Base-by-base conservation (phyloP, 768 basidiomycete genomes). In the Trametes meyenii region DNA sequence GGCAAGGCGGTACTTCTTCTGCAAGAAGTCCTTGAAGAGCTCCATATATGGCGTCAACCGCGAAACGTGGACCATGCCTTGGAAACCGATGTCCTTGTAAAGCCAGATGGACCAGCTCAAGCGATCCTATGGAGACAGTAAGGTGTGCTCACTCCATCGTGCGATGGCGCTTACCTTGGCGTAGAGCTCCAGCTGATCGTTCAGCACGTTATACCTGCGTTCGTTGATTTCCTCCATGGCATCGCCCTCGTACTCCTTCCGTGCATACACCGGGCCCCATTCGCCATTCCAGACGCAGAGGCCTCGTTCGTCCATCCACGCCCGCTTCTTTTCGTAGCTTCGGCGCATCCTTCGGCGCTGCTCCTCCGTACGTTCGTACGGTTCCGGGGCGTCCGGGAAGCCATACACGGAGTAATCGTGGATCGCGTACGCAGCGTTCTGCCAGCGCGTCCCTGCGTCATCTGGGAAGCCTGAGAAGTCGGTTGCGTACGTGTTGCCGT, bases 81-180 rank as follows among this genome's bases (percentile, higher is more conserved):
- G 89, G 80, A 88, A 89, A 23, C 90, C 90, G 66, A 90, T 88
- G 68, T 90, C 88, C 69, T 90, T 94, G 82, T 90, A 94, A 16
- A 92, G 74, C 92, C 93, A 94, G 76, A 93, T 94, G 0, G 87
- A 86, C 90, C 90, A 93, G 71, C 84, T 85, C 63, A 88, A 71
- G 24, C 83, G 82, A 51, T 73, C 72, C 71, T 72, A 52, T 2
- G 7, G 3, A 19, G 19, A 6, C 21, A 29, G 13, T 39, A 3
- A 57, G 50, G 50, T 58, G 29, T 17, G 55, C 42, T 10, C 7
- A 50, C 33, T 40, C 26, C 35, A 3, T 14, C 16, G 19, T 19
- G 13, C 5, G 5, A 11, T 24, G 12, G 14, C 1, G 23, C 65
- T 36, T 42, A 84, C 86, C 75, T 86, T 70, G 65, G 83, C 81